These are phyloP conservation scores for Alternaria sp. DNA, from an alignment of 2,329 filamentous ascomycete genomes.

Conservation along the genomic window DNA sequence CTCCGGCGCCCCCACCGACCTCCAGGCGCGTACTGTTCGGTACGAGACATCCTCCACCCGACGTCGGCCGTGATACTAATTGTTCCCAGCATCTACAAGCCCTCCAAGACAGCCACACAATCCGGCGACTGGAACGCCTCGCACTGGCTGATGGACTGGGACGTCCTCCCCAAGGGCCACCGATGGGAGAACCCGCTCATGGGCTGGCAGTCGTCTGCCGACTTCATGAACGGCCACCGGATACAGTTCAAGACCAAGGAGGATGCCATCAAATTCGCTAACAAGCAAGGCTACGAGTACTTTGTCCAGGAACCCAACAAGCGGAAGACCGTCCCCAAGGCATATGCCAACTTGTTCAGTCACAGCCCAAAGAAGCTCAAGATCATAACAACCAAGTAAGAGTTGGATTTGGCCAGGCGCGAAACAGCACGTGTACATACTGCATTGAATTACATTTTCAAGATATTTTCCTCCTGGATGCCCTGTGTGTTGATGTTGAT, in stretches of 20 bases:
- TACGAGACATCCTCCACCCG: constrained; percentile 54
- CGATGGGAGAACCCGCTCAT: constrained; percentile 98
- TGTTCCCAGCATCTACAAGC: constrained; percentile 81
- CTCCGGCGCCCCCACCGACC: constrained; percentile 90
- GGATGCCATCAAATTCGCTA: constrained; percentile 91
- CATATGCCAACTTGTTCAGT: constrained; percentile 95
- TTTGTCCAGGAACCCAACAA: constrained; percentile 97
- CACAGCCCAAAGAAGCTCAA: constrained; percentile 88
- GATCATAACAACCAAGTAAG: constrained; percentile 77
- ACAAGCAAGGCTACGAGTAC: constrained; percentile 99
- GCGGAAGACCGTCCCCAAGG: constrained; percentile 85
- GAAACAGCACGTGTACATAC: constrained; percentile 38
- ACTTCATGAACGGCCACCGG: constrained; percentile 93
- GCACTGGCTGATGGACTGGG: constrained; percentile 99
- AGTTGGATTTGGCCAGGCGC: background rate
- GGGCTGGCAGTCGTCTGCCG: constrained; percentile 96
- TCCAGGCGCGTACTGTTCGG: constrained; percentile 94
- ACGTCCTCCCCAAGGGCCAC: constrained; percentile 88
- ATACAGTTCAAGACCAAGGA: constrained; percentile 92
- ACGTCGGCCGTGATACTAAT: constrained; percentile 11
- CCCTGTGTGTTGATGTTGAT: background rate
- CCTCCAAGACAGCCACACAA: constrained; percentile 93
- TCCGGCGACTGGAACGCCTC: constrained; percentile 85
- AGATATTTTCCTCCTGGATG: background rate
- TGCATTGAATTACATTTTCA: constrained; percentile 15